These are phyloP conservation scores for Hirsutella minnesotensis DNA, from an alignment of 2,329 filamentous ascomycete genomes.

Conservation along the genomic window DNA sequence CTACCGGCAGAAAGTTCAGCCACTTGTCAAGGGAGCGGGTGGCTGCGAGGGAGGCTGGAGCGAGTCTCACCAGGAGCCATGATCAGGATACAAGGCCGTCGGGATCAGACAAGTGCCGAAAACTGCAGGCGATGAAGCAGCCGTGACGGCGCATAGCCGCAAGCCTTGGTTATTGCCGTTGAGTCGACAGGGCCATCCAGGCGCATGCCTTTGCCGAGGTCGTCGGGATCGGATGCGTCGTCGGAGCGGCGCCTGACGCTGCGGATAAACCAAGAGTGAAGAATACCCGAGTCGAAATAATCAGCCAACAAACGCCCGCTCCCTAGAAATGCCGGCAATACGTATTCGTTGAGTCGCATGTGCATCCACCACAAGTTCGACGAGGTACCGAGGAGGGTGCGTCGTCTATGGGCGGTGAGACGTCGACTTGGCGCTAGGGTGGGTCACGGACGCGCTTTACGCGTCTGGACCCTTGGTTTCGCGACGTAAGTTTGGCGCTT, in stretches of 20 bases:
- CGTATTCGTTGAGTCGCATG: slow-evolving; percentile 1
- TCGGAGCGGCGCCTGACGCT: no score
- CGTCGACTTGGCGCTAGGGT: background rate
- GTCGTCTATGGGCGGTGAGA: background rate
- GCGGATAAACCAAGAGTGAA: no score
- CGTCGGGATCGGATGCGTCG: no score
- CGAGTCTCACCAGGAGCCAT: slow-evolving; percentile 8
- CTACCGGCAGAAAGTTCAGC: background rate
- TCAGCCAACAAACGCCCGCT: no score
- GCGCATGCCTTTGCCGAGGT: background rate
- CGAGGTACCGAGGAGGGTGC: background rate
- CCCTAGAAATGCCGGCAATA: no score
- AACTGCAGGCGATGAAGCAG: slow-evolving; percentile 1
- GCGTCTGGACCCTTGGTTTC: slow-evolving; percentile 2
- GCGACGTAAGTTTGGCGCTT: no score
- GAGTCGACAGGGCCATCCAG: background rate
- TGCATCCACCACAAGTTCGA: background rate
- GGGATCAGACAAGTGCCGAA: slow-evolving; percentile 1
- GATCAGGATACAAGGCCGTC: background rate
- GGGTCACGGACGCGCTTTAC: slow-evolving; percentile 7
- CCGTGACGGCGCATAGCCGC: slow-evolving; percentile 7
- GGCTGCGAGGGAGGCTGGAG: background rate
- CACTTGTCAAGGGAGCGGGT: background rate
- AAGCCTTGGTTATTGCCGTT: slow-evolving; percentile 3
- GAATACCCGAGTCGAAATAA: no score